A percentile compares a stretch with the other conserved stretches of the same genome.
Evolutionary conservation across 2,329 filamentous ascomycete genomes (phyloP).

Genomic region (Aspergillus ochraceus): DNA sequence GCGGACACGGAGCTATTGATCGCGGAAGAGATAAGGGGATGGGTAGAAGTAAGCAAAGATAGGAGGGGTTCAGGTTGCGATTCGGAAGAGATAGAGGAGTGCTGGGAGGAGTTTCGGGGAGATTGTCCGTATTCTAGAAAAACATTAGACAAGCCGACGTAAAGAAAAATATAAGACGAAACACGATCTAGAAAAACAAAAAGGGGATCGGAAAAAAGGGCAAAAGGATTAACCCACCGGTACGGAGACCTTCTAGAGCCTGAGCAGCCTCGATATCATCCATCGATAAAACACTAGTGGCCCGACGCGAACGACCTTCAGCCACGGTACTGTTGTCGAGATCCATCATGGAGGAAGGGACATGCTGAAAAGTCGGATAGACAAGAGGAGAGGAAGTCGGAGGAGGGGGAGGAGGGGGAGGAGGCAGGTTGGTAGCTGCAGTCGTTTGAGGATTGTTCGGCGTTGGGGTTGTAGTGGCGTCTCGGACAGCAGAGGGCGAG

Average conservation of each 20-base stretch:
- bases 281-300: conserved; percentile 49
- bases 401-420: not conserved
- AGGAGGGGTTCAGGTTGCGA: conserved; percentile 75
- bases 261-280: conserved; percentile 65
- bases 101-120: conserved; percentile 50
- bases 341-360: conserved; percentile 38
- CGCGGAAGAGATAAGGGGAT: conserved; percentile 80
- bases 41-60: conserved; percentile 81
- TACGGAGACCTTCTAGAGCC: conserved; percentile 71
- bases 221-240: conserved; percentile 55
- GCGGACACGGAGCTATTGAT: conserved; percentile 82
- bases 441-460: not conserved
- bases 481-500: conserved; percentile 15
- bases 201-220: not conserved
- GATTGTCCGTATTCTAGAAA: conserved; percentile 65
- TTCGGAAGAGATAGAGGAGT: conserved; percentile 35
- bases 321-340: conserved; percentile 34
- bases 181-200: not conserved
- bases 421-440: not conserved
- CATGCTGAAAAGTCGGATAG: conserved; percentile 25
- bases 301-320: conserved; percentile 44
- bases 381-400: conserved; percentile 6
- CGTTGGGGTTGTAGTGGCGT: conserved; percentile 7
- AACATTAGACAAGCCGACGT: not conserved
- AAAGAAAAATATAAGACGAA: conserved; percentile 12